Conservation (phyloP, 768 basidiomycete genomes). For the Phaffia tasmanica region DNA sequence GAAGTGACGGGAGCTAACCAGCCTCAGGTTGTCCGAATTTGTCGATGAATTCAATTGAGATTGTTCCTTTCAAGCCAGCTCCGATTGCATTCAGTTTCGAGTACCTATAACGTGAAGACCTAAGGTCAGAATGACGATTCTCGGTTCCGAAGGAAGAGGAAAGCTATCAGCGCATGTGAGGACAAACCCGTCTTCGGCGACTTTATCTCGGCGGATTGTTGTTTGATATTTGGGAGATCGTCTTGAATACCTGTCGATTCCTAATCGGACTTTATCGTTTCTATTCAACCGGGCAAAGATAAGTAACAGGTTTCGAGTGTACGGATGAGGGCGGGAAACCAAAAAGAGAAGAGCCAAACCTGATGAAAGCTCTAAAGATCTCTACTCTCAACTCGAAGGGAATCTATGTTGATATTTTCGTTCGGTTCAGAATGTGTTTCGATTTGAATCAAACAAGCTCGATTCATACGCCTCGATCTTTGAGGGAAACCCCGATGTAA, state of each 20-base stretch:
- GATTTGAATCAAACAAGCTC: too few relatives aligned
- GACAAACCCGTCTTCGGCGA: constrained; percentile 66
- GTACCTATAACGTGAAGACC: constrained; percentile 41
- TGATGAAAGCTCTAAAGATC: constrained; percentile 75
- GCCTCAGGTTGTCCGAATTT: constrained; percentile 71
- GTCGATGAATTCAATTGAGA: constrained; percentile 87
- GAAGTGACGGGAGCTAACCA: constrained; percentile 39
- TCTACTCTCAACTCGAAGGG: constrained; percentile 84
- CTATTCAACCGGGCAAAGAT: constrained; percentile 24
- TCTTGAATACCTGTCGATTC: constrained; percentile 31
- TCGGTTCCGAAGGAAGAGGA: background rate
- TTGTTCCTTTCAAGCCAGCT: constrained; percentile 62
- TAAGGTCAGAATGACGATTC: background rate
- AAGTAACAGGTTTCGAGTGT: too few relatives aligned
- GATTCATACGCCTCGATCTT: background rate
- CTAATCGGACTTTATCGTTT: constrained; percentile 45
- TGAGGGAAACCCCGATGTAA: background rate
- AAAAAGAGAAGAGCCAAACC: constrained; percentile 28
- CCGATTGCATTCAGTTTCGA: constrained; percentile 57
- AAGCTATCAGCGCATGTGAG: background rate
- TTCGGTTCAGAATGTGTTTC: too few relatives aligned
- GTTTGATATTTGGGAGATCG: constrained; percentile 39
- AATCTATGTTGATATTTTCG: constrained; percentile 62
- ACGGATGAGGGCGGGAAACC: background rate
- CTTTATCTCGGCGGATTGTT: constrained; percentile 54